Evolutionary conservation across 2,329 filamentous ascomycete species (phyloP).

Genomic region (Fusarium nodosum): DNA sequence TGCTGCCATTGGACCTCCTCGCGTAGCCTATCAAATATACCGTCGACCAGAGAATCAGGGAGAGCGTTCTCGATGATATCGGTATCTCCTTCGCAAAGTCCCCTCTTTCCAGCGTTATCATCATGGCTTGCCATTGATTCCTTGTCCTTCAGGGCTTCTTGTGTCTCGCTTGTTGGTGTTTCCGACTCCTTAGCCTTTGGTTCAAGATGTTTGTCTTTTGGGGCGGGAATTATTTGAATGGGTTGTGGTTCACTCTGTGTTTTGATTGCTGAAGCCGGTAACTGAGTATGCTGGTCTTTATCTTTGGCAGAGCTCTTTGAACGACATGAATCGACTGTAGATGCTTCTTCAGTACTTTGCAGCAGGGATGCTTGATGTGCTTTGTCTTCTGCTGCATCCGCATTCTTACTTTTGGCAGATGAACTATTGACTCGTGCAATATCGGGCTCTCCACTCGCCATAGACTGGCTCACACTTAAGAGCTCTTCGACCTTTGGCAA

Average conservation of each 20-base stretch:
- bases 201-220: constrained; percentile 3
- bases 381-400: constrained; percentile 8
- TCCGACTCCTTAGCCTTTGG: constrained; percentile 8
- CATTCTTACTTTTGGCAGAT: constrained; percentile 27
- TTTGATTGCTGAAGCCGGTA: neutral
- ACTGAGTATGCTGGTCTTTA: constrained; percentile 8
- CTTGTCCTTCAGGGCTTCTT: constrained; percentile 20
- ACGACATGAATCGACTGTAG: neutral
- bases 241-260: constrained; percentile 1
- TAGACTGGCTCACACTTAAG: constrained; percentile 13
- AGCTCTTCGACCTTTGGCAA: constrained; percentile 37
- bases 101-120: constrained; percentile 56
- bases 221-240: neutral
- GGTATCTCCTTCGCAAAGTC: constrained; percentile 85
- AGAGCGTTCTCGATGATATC: constrained; percentile 79
- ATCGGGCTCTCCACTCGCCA: neutral
- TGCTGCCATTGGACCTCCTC: constrained; percentile 87
- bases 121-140: constrained; percentile 18
- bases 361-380: constrained; percentile 4
- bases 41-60: constrained; percentile 65
- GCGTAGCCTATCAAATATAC: constrained; percentile 77
- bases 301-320: neutral
- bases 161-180: neutral
- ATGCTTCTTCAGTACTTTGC: constrained; percentile 11
- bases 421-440: constrained; percentile 7